Evolutionary conservation across 2,329 filamentous ascomycete genomes (phyloP).

Genomic region (Fusarium sp.): DNA sequence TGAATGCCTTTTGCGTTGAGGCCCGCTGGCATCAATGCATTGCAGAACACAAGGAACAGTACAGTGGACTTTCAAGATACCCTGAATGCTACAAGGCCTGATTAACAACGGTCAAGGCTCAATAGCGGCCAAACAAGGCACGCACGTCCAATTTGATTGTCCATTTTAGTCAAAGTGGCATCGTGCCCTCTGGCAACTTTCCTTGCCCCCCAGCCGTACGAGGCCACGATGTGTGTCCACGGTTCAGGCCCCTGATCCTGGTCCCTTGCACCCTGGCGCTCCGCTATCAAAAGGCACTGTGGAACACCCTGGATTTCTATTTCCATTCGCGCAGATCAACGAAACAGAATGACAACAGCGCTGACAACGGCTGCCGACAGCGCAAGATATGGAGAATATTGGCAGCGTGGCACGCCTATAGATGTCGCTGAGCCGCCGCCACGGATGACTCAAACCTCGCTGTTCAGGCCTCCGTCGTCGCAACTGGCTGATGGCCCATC

Average conservation of each 20-base stretch:
- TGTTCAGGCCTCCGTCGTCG: conserved; percentile 23
- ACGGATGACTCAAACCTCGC: conserved; percentile 26
- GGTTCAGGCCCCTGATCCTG: conserved; percentile 18
- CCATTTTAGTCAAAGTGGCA: conserved; percentile 26
- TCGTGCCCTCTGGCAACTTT: conserved; percentile 28
- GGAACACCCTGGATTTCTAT: conserved; percentile 13
- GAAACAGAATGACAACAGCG: conserved; percentile 19
- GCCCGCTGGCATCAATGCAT: conserved; percentile 21
- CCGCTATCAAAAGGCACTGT: conserved; percentile 9
- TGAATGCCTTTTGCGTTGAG: conserved; percentile 15
- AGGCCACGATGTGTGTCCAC: conserved; percentile 26
- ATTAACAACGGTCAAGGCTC: background rate
- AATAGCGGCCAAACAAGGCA: conserved; percentile 13
- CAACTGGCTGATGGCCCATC: conserved; percentile 24
- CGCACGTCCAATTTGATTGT: conserved; percentile 6
- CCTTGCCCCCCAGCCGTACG: conserved; percentile 29
- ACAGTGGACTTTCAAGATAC: background rate
- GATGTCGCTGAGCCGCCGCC: conserved; percentile 32
- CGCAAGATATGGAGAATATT: conserved; percentile 28
- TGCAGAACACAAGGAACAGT: background rate
- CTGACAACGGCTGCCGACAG: conserved; percentile 20
- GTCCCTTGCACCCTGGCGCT: conserved; percentile 19
- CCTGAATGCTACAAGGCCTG: background rate
- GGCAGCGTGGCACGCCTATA: conserved; percentile 25
- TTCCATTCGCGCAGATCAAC: conserved; percentile 10